These are phyloP conservation scores for Karstenula rhodostoma DNA, from an alignment of 2,329 filamentous ascomycete species.

Conservation along the genomic window DNA sequence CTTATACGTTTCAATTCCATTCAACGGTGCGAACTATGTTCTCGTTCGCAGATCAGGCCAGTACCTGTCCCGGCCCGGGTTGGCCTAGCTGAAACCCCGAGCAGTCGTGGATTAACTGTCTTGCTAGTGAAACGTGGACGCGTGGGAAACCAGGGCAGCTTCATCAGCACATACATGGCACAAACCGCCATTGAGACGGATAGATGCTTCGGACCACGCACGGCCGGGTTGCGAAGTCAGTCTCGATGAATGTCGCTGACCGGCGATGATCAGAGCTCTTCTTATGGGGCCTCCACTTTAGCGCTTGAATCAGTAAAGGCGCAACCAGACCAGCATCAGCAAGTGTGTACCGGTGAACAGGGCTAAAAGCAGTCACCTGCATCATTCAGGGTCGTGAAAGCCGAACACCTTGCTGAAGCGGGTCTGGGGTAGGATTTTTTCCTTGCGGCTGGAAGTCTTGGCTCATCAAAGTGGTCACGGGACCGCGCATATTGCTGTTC, in stretches of 20 bases:
- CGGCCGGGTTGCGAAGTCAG: background rate
- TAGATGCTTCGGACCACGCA: background rate
- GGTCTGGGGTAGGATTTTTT: conserved; percentile 39
- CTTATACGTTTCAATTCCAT: conserved; percentile 4
- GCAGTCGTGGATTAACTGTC: conserved; percentile 1
- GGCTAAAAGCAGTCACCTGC: conserved; percentile 15
- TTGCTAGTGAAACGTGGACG: background rate
- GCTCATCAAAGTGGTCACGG: conserved; percentile 38
- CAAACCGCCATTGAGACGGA: background rate
- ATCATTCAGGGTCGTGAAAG: conserved; percentile 44
- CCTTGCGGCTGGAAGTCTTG: conserved; percentile 22
- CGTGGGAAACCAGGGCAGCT: background rate
- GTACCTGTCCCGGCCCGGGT: background rate
- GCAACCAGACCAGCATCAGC: background rate
- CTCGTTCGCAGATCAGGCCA: conserved; percentile 6
- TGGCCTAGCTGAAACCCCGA: background rate
- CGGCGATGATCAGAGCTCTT: background rate
- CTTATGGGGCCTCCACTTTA: background rate
- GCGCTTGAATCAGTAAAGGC: background rate
- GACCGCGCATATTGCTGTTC: conserved; percentile 40
- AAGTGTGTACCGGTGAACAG: background rate
- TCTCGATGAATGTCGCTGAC: background rate
- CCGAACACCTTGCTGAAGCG: conserved; percentile 27
- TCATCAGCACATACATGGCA: background rate
- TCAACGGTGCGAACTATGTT: background rate